Conservation (phyloP, 192 early-diverging fungal species). For the Borealophlyctis nickersoniae region DNA sequence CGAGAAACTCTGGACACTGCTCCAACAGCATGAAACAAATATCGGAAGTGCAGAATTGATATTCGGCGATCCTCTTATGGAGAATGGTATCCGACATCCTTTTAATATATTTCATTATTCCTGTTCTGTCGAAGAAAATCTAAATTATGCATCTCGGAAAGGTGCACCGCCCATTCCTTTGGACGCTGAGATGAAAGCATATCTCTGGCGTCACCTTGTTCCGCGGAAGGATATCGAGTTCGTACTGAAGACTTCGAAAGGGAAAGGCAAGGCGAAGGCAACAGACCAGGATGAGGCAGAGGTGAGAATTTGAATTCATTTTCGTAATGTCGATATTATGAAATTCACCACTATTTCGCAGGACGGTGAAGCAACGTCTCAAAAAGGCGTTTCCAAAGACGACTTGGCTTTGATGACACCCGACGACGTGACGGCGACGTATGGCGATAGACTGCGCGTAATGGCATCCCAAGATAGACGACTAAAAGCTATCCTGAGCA, state of each 20-base stretch:
- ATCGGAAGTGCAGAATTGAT: not conserved
- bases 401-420: conserved; percentile 12
- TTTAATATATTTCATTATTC: too few relatives aligned
- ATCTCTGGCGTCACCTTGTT: conserved; percentile 13
- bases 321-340: not conserved
- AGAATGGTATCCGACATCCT: not conserved
- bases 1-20: conserved; percentile 32
- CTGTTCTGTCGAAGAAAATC: too few relatives aligned
- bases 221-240: conserved; percentile 1
- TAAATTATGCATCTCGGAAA: too few relatives aligned
- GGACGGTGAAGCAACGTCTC: conserved; percentile 16
- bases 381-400: not conserved
- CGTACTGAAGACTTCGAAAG: not conserved
- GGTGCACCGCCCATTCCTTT: conserved; percentile 3
- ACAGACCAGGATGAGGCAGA: not conserved
- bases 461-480: conserved; percentile 25
- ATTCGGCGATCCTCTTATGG: not conserved
- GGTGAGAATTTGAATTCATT: not conserved
- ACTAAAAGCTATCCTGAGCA: conserved; percentile 34
- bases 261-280: not conserved
- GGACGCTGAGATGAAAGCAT: conserved; percentile 13
- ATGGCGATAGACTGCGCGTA: conserved; percentile 25
- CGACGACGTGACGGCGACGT: not conserved
- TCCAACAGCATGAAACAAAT: conserved; percentile 33
- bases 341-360: not conserved